Conservation (phyloP, 1,284 basidiomycete genomes). For the Boletus sp. region DNA sequence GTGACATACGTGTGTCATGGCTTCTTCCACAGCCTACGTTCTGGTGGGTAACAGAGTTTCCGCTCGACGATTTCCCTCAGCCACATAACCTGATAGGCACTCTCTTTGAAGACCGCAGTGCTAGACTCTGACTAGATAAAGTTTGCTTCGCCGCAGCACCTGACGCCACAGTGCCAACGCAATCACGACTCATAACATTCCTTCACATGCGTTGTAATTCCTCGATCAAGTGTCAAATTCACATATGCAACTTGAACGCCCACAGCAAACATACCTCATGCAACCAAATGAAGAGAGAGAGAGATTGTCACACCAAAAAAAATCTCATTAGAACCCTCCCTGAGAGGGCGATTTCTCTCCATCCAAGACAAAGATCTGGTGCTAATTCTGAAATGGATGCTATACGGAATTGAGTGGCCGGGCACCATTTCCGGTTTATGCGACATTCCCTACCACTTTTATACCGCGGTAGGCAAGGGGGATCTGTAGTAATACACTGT, state of each 20-base stretch:
- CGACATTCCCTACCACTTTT: slow-evolving; percentile 6
- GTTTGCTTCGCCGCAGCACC: neutral
- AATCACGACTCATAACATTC: neutral
- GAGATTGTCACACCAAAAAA: no score
- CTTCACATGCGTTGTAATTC: neutral
- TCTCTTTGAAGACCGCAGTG: neutral
- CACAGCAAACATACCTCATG: neutral
- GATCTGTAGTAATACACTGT: neutral
- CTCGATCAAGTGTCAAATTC: neutral
- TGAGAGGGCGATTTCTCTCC: neutral
- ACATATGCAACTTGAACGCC: neutral
- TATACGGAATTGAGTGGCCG: slow-evolving; percentile 1
- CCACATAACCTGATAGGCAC: neutral
- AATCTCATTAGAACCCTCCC: slow-evolving; percentile 3
- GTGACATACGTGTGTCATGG: slow-evolving; percentile 4
- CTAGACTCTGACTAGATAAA: neutral
- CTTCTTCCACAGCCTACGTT: neutral
- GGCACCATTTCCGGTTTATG: slow-evolving; percentile 5
- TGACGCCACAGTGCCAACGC: neutral
- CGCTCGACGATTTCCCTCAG: neutral
- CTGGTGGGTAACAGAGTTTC: slow-evolving; percentile 7
- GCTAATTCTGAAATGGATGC: slow-evolving; percentile 5
- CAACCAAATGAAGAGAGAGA: neutral
- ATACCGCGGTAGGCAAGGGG: slow-evolving; percentile 7
- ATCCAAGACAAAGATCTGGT: slow-evolving; percentile 5